Evolutionary conservation across 179 eudicot species (phyloP).

Genomic region (Spergularia azorica): DNA sequence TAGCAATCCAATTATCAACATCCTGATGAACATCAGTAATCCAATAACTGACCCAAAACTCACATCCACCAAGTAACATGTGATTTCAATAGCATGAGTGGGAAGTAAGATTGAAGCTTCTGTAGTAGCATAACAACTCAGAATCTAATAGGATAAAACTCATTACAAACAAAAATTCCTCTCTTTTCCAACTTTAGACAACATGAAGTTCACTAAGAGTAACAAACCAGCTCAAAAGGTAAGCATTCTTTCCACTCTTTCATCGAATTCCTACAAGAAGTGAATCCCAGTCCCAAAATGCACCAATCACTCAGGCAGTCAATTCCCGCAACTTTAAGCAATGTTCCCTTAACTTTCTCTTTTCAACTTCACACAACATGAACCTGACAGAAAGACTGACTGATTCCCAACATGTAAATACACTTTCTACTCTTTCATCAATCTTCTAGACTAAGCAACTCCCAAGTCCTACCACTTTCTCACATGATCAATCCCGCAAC

Average conservation of each 20-base stretch:
- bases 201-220: too few species aligned
- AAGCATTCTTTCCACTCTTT: too few species aligned
- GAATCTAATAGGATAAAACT: too few species aligned
- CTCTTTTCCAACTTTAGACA: too few species aligned
- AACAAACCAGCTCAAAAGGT: too few species aligned
- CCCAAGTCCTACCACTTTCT: not conserved
- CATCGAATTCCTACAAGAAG: too few species aligned
- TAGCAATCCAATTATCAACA: conserved; percentile 12
- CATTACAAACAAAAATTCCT: too few species aligned
- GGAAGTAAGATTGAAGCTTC: too few species aligned
- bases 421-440: not conserved
- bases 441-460: not conserved
- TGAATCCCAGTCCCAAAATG: too few species aligned
- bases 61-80: too few species aligned
- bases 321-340: not conserved
- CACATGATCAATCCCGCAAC: not conserved
- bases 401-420: not conserved
- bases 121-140: too few species aligned
- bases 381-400: not conserved
- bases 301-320: too few species aligned
- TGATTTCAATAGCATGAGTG: not conserved
- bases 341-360: not conserved
- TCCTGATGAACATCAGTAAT: conserved; percentile 6
- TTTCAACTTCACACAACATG: not conserved
- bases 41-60: not conserved